Percentiles rank a stretch among this genome's conserved stretches.
These are phyloP conservation scores for Cadophora sp. DNA, from an alignment of 2,329 filamentous ascomycete genomes.

Conservation along the genomic window DNA sequence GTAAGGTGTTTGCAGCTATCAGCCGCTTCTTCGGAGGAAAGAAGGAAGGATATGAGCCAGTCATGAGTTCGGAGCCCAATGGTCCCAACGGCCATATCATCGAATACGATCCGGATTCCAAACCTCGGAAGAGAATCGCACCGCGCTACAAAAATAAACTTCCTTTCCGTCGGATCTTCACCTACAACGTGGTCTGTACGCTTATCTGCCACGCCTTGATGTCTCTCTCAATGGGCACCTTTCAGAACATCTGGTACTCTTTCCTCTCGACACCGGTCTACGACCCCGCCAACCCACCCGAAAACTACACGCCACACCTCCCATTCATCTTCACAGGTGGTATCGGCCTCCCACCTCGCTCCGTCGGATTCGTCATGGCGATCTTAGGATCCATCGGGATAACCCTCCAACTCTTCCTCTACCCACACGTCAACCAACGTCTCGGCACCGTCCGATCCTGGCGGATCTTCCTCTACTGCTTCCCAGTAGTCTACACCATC, in stretches of 20 bases:
- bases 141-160: slow-evolving; percentile 47
- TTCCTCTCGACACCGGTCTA: slow-evolving; percentile 65
- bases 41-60: slow-evolving; percentile 18
- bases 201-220: slow-evolving; percentile 61
- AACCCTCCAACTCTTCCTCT: slow-evolving; percentile 72
- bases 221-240: slow-evolving; percentile 66
- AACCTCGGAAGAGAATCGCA: slow-evolving; percentile 37
- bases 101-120: slow-evolving; percentile 26
- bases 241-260: slow-evolving; percentile 66
- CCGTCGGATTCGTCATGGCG: slow-evolving; percentile 80
- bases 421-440: slow-evolving; percentile 69
- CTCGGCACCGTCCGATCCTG: slow-evolving; percentile 74
- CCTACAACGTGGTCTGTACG: slow-evolving; percentile 52
- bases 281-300: slow-evolving; percentile 46
- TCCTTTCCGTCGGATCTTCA: slow-evolving; percentile 53
- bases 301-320: slow-evolving; percentile 55
- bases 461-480: slow-evolving; percentile 71
- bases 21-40: slow-evolving; percentile 26
- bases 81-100: slow-evolving; percentile 15
- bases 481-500: slow-evolving; percentile 72
- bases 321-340: slow-evolving; percentile 66
- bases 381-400: slow-evolving; percentile 81
- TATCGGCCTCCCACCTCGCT: slow-evolving; percentile 72
- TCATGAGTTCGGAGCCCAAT: background rate
- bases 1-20: slow-evolving; percentile 31